These are phyloP conservation scores for Schizochytrium sp. DNA, from an alignment of 108 stramenopile genomes.

Conservation along the genomic window DNA sequence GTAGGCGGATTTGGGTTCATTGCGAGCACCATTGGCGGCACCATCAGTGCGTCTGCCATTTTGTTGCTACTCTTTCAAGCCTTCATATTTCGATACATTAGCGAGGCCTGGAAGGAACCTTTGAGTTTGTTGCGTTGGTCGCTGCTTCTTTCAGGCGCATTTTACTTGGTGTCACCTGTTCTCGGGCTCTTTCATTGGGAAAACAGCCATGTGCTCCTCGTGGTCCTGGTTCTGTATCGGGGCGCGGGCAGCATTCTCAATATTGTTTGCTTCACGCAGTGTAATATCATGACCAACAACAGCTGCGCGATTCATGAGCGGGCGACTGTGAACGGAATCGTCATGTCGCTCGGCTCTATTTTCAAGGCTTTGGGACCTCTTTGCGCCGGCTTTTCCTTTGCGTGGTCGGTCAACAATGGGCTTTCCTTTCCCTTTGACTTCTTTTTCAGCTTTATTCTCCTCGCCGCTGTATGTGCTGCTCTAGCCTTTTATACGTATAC, in stretches of 20 bases:
- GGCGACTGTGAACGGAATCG: neutral
- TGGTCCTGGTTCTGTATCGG: neutral
- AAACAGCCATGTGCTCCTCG: neutral
- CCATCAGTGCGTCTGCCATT: neutral
- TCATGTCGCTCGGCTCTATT: neutral
- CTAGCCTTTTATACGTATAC: neutral
- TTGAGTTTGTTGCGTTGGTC: neutral
- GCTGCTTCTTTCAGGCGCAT: neutral
- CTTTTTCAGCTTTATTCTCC: neutral
- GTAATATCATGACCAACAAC: neutral
- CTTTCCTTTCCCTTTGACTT: neutral
- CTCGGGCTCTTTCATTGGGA: neutral
- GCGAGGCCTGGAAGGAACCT: neutral
- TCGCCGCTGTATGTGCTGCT: neutral
- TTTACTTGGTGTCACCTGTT: neutral
- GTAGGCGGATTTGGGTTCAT: neutral
- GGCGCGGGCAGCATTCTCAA: neutral
- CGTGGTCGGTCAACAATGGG: slow-evolving; percentile 13
- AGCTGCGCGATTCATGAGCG: neutral
- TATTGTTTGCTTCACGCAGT: neutral
- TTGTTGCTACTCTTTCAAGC: neutral
- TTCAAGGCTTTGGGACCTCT: neutral
- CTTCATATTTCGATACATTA: neutral
- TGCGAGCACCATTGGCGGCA: neutral
- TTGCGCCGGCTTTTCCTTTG: neutral